Conservation (phyloP, 768 basidiomycete species). For the Hortiboletus campestris region DNA sequence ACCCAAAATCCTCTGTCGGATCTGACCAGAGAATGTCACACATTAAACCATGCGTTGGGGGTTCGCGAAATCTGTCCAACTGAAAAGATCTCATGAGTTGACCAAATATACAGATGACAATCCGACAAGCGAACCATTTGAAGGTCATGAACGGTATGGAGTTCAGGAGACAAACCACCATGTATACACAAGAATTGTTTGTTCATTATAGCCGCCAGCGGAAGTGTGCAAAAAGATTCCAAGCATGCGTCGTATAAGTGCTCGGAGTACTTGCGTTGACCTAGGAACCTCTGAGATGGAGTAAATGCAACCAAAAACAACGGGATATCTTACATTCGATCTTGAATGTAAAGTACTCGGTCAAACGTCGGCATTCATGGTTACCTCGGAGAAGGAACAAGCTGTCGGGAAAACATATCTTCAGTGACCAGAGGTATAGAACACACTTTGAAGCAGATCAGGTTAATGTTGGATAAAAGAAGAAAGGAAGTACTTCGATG, state of each 20-base stretch:
- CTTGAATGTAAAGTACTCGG: constrained; percentile 64
- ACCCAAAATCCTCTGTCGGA: constrained; percentile 70
- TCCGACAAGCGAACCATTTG: constrained; percentile 42
- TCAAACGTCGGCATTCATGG: constrained; percentile 65
- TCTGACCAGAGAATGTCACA: constrained; percentile 78
- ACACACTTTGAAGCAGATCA: constrained; percentile 40
- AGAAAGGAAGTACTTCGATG: constrained; percentile 51
- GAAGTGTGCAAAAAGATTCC: constrained; percentile 69
- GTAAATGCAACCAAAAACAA: neutral
- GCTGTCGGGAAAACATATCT: constrained; percentile 61
- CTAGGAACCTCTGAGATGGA: constrained; percentile 30
- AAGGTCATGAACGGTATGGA: constrained; percentile 66
- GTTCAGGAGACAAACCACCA: constrained; percentile 68
- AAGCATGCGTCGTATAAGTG: constrained; percentile 73
- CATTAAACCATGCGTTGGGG: constrained; percentile 71
- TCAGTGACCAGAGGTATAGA: constrained; percentile 60
- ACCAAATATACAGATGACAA: neutral
- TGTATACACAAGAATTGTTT: constrained; percentile 79
- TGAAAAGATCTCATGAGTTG: constrained; percentile 23
- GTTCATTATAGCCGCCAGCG: constrained; percentile 76
- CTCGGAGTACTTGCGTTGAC: constrained; percentile 76
- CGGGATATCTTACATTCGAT: constrained; percentile 39
- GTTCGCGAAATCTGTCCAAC: constrained; percentile 73
- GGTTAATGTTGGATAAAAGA: neutral
- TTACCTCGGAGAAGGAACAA: constrained; percentile 62